A percentile compares a stretch with the other conserved stretches of the same genome.
Evolutionary conservation across 2,329 filamentous ascomycete species (phyloP).

Genomic region (Geosmithia morbida): DNA sequence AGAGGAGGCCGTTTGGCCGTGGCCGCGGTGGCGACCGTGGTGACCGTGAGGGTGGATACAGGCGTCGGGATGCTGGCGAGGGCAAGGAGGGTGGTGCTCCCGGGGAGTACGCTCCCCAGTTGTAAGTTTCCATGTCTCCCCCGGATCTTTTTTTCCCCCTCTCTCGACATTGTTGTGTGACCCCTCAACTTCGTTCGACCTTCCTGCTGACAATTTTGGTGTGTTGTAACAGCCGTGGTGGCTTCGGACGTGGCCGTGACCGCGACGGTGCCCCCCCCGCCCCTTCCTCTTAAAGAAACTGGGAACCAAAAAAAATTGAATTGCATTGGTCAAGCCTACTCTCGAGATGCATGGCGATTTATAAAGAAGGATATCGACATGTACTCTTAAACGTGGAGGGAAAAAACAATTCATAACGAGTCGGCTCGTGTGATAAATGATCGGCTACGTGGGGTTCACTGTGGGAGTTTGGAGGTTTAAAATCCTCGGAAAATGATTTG

Average conservation of each 20-base stretch:
- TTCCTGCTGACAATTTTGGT: conserved; percentile 15
- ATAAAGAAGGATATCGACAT: conserved; percentile 24
- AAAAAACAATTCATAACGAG: conserved; percentile 18
- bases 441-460: conserved; percentile 23
- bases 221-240: conserved; percentile 52
- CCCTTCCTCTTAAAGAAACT: conserved; percentile 43
- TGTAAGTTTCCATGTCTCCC: conserved; percentile 49
- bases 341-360: conserved; percentile 27
- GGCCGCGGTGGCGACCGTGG: conserved; percentile 62
- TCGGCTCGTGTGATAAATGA: conserved; percentile 19
- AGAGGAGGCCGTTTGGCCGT: conserved; percentile 74
- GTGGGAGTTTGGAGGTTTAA: conserved; percentile 31
- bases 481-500: conserved; percentile 33
- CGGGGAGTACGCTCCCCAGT: conserved; percentile 82
- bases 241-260: conserved; percentile 77
- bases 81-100: conserved; percentile 87
- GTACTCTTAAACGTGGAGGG: conserved; percentile 31
- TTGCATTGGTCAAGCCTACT: conserved; percentile 24
- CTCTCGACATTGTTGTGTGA: not conserved
- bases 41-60: conserved; percentile 81
- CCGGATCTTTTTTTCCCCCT: not conserved
- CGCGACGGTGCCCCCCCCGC: no score
- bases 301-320: conserved; percentile 12
- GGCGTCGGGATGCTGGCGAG: conserved; percentile 75
- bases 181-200: no score